Conservation (phyloP, 768 basidiomycete species). For the Rhodotorula diobovata region DNA sequence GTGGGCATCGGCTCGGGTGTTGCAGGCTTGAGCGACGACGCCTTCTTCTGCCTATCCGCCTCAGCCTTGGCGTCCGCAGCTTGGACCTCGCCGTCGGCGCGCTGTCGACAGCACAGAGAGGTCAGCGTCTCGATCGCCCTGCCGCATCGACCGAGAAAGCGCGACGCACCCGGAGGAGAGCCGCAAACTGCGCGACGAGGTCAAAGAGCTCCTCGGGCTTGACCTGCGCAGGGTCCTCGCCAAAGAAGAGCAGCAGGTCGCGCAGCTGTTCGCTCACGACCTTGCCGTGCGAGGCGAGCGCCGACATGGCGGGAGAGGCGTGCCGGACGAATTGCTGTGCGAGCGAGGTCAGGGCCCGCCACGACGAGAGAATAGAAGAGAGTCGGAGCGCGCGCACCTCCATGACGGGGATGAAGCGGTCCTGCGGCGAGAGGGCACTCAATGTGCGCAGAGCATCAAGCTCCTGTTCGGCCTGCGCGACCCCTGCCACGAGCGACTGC, state of each 20-base stretch:
- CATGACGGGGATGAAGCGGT: constrained; percentile 68
- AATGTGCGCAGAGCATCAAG: constrained; percentile 50
- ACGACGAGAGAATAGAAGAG: too few relatives aligned
- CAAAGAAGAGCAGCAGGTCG: constrained; percentile 65
- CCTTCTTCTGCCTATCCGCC: constrained; percentile 50
- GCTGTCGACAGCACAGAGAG: not conserved
- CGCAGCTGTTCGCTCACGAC: constrained; percentile 61
- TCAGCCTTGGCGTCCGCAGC: constrained; percentile 50
- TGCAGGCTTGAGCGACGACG: not conserved
- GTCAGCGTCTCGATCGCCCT: not conserved
- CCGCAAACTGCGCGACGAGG: constrained; percentile 67
- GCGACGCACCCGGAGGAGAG: constrained; percentile 60
- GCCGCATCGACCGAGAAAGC: not conserved
- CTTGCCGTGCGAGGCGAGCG: constrained; percentile 60
- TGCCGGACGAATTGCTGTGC: constrained; percentile 57
- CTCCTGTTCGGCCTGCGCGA: constrained; percentile 59
- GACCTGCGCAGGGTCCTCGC: constrained; percentile 65
- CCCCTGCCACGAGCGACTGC: constrained; percentile 57
- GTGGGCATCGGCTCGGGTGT: not conserved
- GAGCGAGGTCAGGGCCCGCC: not conserved
- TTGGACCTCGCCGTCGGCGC: constrained; percentile 31
- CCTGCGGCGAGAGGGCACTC: constrained; percentile 49
- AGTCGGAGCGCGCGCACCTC: constrained; percentile 54
- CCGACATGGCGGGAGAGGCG: constrained; percentile 58
- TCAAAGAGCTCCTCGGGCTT: constrained; percentile 82